Evolutionary conservation across 495 filamentous ascomycete genomes (phyloP).

Genomic region (Geoglossum glabrum): DNA sequence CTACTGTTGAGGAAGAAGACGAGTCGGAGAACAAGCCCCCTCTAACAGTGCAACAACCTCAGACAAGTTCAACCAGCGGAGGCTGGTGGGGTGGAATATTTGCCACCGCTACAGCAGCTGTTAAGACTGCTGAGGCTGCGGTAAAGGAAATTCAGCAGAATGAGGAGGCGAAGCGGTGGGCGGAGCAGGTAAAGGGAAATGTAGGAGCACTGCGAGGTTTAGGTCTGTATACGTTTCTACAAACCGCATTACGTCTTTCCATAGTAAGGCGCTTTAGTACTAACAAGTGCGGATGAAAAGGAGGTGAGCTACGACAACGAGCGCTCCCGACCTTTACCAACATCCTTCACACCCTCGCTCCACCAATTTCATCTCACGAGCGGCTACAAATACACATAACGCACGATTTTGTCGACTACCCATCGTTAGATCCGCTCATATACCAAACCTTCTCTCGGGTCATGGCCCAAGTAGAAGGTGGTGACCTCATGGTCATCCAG

Average conservation of each 20-base stretch:
- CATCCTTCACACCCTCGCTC: constrained; percentile 83
- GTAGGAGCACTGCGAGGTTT: constrained; percentile 62
- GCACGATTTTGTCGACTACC: constrained; percentile 85
- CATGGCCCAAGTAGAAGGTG: constrained; percentile 96
- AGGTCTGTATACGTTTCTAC: constrained; percentile 31
- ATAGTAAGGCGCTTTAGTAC: background rate
- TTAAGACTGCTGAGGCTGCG: constrained; percentile 83
- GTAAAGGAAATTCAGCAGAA: constrained; percentile 92
- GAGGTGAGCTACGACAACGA: constrained; percentile 71
- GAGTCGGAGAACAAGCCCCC: constrained; percentile 6
- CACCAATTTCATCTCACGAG: constrained; percentile 93
- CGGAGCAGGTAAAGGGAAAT: constrained; percentile 82
- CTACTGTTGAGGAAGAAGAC: background rate
- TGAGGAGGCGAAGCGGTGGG: constrained; percentile 92
- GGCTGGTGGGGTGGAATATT: constrained; percentile 89
- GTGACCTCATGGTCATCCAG: constrained; percentile 91
- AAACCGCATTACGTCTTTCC: background rate
- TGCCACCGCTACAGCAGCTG: constrained; percentile 50
- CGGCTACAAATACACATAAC: constrained; percentile 95
- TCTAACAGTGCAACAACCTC: constrained; percentile 9
- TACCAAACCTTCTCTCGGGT: constrained; percentile 87
- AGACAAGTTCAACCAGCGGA: constrained; percentile 25
- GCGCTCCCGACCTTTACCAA: constrained; percentile 89
- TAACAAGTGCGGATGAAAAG: constrained; percentile 21
- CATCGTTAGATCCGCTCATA: constrained; percentile 81